These are phyloP conservation scores for Trichoderma aggressivum DNA, from an alignment of 2,329 filamentous ascomycete genomes.

Conservation along the genomic window DNA sequence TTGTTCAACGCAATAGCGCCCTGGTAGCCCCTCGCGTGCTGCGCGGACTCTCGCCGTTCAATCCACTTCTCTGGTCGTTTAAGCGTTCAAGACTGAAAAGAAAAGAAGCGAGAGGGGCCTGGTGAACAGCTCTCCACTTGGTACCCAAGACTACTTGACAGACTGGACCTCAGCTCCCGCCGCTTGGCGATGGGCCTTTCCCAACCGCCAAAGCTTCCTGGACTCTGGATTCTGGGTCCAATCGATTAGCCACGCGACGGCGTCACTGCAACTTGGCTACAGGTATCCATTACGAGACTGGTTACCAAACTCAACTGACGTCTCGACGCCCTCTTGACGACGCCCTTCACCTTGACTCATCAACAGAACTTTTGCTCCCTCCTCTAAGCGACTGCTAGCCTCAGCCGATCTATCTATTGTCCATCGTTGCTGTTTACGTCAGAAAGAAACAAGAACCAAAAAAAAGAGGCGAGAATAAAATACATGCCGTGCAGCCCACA, in stretches of 20 bases:
- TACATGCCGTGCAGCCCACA: not conserved
- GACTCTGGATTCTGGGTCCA: constrained; percentile 13
- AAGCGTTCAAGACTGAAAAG: constrained; percentile 10
- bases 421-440: not conserved
- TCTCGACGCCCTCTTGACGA: constrained; percentile 14
- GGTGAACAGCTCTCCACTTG: constrained; percentile 9
- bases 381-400: not conserved
- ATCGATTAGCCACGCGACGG: constrained; percentile 17
- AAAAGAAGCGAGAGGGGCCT: constrained; percentile 6
- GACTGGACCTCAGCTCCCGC: constrained; percentile 6
- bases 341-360: constrained; percentile 4
- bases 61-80: constrained; percentile 4
- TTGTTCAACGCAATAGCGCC: constrained; percentile 4
- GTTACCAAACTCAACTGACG: not conserved
- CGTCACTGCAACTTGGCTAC: not conserved
- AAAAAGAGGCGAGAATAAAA: not conserved
- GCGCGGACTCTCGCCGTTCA: not conserved
- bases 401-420: not conserved
- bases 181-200: constrained; percentile 10
- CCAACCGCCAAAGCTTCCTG: constrained; percentile 13
- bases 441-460: not conserved
- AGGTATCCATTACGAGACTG: constrained; percentile 11
- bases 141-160: not conserved
- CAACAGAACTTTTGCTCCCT: not conserved
- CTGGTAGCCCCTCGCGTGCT: not conserved